Base-by-base conservation (phyloP, 148 eudicot genomes). In the Vaccinium corymbosum region DNA sequence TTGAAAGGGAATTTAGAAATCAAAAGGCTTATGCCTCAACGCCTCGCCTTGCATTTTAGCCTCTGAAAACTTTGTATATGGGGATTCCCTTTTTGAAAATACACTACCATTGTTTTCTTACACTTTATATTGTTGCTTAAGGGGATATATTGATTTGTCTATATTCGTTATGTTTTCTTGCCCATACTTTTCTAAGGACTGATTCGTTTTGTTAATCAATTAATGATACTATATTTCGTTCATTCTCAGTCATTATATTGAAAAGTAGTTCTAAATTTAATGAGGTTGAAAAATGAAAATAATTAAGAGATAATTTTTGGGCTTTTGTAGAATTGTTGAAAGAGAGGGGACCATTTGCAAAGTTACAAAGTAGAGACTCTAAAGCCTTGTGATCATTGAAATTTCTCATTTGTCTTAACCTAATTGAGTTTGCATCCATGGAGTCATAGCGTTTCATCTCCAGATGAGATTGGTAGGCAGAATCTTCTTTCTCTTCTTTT, bases 371-470 rank as follows among this genome's bases (percentile, higher is more conserved):
- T 78, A 27, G 15, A 13, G n/a, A 27, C 35, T 78, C 25, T 27
- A 78, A 25, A 14, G 32, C 64, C 64, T 78, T 25, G 42, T 27
- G n/a, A 13, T 1, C 42, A 53, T 52, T 10, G 13, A 78, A 46
- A 78, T 78, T 78, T 7, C 14, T 29, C 62, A 25, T 16, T 15
- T 27, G 2, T 29, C 42, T 16, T 50, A 51, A 12, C 80, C 61
- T 78, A 78, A 78, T 52, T 29, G 52, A 27, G 80, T 55, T 76
- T 46, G 52, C 53, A 4, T 77, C 80, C 80, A 52, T 78, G 80
- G n/a, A 20, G 10, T 11, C 56, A 51, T 3, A 1, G 16, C 48
- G 56, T 4, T 76, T n/a, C 10, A 6, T 76, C 52, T 56, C 46
- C 46, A 46, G 78, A 75, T 75, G 76, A 32, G n/a, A 46, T 35